These are phyloP conservation scores for Nicotiana sylvestris DNA, from an alignment of 257 asterid species.

Conservation along the genomic window DNA sequence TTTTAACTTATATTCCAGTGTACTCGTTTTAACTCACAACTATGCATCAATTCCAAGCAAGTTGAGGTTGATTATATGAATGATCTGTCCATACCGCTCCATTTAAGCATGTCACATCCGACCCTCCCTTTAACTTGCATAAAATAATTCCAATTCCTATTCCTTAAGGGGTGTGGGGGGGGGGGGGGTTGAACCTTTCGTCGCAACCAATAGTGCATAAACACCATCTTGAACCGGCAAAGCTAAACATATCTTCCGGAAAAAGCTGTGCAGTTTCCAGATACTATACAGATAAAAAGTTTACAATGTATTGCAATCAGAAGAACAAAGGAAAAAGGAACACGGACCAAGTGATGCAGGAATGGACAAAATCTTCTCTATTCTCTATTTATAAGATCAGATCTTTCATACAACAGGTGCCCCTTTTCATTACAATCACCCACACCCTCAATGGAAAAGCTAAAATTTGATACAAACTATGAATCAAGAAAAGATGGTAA, in stretches of 20 bases:
- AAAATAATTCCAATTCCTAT: background rate
- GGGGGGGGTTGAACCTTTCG: background rate
- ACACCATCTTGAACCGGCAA: background rate
- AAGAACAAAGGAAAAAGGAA: background rate
- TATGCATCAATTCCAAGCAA: too few species aligned
- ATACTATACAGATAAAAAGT: background rate
- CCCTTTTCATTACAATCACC: background rate
- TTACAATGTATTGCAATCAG: background rate
- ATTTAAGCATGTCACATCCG: too few species aligned
- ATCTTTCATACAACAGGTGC: slow-evolving; percentile 10
- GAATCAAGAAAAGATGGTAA: background rate
- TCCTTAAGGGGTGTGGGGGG: background rate
- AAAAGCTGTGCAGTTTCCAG: background rate
- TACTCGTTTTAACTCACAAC: too few species aligned
- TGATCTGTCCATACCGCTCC: too few species aligned
- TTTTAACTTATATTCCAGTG: too few species aligned
- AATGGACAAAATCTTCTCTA: background rate
- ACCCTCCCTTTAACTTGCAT: background rate
- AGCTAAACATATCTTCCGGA: background rate
- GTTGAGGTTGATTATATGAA: too few species aligned
- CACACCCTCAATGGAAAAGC: background rate
- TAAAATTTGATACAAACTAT: slow-evolving; percentile 9
- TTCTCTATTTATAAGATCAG: background rate
- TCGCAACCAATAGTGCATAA: background rate
- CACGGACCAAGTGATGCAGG: background rate